Conservation (phyloP, 257 asterid species). For the Haberlea rhodopensis region DNA sequence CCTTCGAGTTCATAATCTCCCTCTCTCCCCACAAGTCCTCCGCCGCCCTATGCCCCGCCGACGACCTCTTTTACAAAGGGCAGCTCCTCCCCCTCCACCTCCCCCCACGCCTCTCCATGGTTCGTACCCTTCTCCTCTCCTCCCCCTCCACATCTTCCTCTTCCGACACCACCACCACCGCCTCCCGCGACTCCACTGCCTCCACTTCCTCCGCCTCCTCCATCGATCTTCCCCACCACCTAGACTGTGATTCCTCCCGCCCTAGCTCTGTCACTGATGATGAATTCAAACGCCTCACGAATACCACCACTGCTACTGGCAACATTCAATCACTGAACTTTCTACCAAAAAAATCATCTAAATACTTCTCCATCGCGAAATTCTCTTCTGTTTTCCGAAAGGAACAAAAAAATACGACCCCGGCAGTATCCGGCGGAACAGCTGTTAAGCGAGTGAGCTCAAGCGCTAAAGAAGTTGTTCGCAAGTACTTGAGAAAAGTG, state of each 20-base stretch:
- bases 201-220: conserved; percentile 42
- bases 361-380: conserved; percentile 67
- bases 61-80: conserved; percentile 92
- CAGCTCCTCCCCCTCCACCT: conserved; percentile 84
- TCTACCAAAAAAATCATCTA: conserved; percentile 29
- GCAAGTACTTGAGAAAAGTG: conserved; percentile 68
- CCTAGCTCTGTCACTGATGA: conserved; percentile 70
- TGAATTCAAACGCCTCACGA: conserved; percentile 49
- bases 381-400: conserved; percentile 79
- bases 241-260: conserved; percentile 66
- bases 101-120: conserved; percentile 81
- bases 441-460: conserved; percentile 58
- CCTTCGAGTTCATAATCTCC: conserved; percentile 76
- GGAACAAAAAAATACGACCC: conserved; percentile 27
- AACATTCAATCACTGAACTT: conserved; percentile 1
- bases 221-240: conserved; percentile 40
- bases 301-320: not conserved
- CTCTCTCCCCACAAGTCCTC: conserved; percentile 65
- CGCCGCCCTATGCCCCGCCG: conserved; percentile 72
- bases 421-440: conserved; percentile 24
- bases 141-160: conserved; percentile 76
- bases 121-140: conserved; percentile 65
- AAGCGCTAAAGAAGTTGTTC: conserved; percentile 61
- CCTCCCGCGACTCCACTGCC: conserved; percentile 73
- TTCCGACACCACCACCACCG: conserved; percentile 74